A percentile compares a stretch with the other conserved stretches of the same genome.
Conservation (phyloP, 352 stramenopile genomes). For the Phytophthora sojae region DNA sequence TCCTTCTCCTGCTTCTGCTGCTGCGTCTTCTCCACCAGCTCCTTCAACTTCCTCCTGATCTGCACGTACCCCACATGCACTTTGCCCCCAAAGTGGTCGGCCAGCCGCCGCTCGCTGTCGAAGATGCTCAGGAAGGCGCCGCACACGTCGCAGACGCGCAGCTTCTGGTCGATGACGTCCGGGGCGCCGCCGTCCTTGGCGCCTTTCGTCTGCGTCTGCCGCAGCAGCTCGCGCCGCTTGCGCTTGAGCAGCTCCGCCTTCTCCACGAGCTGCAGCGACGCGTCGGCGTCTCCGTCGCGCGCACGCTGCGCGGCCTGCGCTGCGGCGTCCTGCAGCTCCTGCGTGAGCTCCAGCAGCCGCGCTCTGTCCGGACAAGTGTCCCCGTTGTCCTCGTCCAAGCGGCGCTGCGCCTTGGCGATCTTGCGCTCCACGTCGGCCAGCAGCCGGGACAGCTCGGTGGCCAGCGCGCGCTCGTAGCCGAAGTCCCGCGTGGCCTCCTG, state of each 20-base stretch:
- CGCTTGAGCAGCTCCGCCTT: constrained; percentile 70
- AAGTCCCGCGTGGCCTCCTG: constrained; percentile 46
- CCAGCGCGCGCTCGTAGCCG: constrained; percentile 78
- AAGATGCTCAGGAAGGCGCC: constrained; percentile 93
- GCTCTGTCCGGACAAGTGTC: constrained; percentile 32
- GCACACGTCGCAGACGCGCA: constrained; percentile 93
- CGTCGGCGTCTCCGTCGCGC: constrained; percentile 64
- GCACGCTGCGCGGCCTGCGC: constrained; percentile 65
- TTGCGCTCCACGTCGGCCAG: constrained; percentile 87
- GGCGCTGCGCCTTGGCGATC: constrained; percentile 73
- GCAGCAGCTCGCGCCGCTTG: constrained; percentile 32
- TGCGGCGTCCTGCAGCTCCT: constrained; percentile 75
- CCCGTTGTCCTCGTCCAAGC: constrained; percentile 66
- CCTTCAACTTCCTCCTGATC: constrained; percentile 86
- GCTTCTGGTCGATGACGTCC: constrained; percentile 78
- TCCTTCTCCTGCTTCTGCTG: not conserved
- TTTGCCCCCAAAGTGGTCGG: constrained; percentile 93
- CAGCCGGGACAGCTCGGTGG: constrained; percentile 66
- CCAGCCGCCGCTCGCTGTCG: constrained; percentile 89
- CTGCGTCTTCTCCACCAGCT: constrained; percentile 51
- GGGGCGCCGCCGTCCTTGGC: constrained; percentile 18
- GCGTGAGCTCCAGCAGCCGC: constrained; percentile 75
- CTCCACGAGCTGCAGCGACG: constrained; percentile 67
- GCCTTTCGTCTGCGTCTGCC: constrained; percentile 1
- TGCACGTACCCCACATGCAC: constrained; percentile 91